Base-by-base conservation (phyloP, 2,329 filamentous ascomycete genomes). In the Fusarium nelsonii region DNA sequence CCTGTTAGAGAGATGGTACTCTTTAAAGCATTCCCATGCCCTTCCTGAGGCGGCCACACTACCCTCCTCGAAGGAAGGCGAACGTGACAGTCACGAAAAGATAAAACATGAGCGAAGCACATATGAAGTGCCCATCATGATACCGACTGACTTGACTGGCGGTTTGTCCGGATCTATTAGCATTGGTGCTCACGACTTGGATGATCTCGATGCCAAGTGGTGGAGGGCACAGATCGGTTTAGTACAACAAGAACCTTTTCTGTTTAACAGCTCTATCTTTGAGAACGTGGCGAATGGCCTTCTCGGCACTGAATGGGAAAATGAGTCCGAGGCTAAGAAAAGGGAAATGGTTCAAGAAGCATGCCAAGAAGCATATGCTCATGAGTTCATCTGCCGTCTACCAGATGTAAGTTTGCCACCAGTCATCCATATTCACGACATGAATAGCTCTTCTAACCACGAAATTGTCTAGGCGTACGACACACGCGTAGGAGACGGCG, bases 1-100 rank as follows among this genome's bases (percentile, higher is more conserved):
- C 0, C 78, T 92, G 6, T 77, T 92, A 4, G 88, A 92, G 74
- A 81, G 89, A 14, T 92, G 89, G 88, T 92, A 92, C 69, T 63
- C 58, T 18, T 33, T 69, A 18, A 64, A 39, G 16, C 15, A 62
- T 8, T 58, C 58, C 1, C 44, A 46, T 11, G 26, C 49, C 15
- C 26, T 67, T 1, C 57, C 64, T 7, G 37, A 59, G 11, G 54
- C 68, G 8, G 9, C 49, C 12, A 33, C n/a, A 23, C 5, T 39
- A 52, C 14, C 30, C 26, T 20, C 26, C n/a, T 9, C 52, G 44
- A 14, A 49, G 4, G 26, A 40, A 48, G 34, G n/a, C 36, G 28
- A 36, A 40, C 6, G n/a, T 18, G 49, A 36, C 7, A 18, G 41
- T 8, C n/a, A 12, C 10, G 8, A 20, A 6, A 15, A 44, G 7